Evolutionary conservation across 164 flowering plant genomes (phyloP).

Genomic region (Dillenia turbinata): DNA sequence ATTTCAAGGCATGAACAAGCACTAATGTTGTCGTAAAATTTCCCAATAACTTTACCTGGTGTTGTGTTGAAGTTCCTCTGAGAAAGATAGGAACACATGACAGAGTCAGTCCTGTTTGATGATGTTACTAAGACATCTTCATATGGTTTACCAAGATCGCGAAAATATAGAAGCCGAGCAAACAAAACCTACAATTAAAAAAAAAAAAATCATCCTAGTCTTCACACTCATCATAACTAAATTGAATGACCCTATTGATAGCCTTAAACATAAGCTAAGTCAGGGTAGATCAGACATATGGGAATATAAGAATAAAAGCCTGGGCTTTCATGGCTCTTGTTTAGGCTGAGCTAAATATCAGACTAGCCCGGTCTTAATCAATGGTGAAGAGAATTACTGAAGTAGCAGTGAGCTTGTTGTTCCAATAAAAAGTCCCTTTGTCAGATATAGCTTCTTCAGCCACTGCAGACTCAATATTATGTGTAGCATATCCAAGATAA

Average conservation of each 20-base stretch:
- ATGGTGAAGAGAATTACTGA: conserved; percentile 25
- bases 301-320: too few relatives aligned
- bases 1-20: background rate
- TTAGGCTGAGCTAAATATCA: too few relatives aligned
- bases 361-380: too few relatives aligned
- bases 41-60: conserved; percentile 21
- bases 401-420: conserved; percentile 50
- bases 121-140: conserved; percentile 30
- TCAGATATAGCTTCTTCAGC: conserved; percentile 20
- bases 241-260: background rate
- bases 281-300: too few relatives aligned
- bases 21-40: background rate
- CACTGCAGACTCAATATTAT: conserved; percentile 21
- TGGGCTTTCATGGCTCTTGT: too few relatives aligned
- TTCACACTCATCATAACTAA: background rate
- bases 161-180: conserved; percentile 39
- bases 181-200: conserved; percentile 41
- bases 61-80: conserved; percentile 22
- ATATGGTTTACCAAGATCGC: conserved; percentile 51
- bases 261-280: background rate
- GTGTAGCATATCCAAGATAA: conserved; percentile 38
- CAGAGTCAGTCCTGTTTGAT: conserved; percentile 22
- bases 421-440: conserved; percentile 49
- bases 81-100: conserved; percentile 59
- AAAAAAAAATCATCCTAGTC: background rate